These are phyloP conservation scores for Populus deltoides DNA, from an alignment of 345 rosid species.

Conservation along the genomic window DNA sequence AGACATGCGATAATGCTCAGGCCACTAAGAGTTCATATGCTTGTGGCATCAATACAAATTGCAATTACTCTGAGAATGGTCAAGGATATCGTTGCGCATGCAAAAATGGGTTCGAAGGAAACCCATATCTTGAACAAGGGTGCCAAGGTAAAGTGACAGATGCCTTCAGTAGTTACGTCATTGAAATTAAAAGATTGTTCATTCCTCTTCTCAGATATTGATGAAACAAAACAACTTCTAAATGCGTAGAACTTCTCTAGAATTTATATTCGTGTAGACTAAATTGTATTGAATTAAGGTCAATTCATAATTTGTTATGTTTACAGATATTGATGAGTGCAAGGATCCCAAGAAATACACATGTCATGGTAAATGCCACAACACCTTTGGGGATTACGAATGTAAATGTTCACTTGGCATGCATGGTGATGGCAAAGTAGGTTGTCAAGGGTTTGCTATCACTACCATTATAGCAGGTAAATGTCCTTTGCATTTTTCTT, in stretches of 20 bases:
- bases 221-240: not conserved
- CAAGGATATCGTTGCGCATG: conserved; percentile 12
- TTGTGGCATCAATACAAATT: conserved; percentile 8
- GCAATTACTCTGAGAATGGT: not conserved
- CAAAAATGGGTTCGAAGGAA: conserved; percentile 15
- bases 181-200: no score
- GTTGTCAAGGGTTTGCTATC: conserved; percentile 17
- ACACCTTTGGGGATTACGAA: conserved; percentile 2
- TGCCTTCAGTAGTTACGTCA: not conserved
- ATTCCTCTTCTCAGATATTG: not conserved
- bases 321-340: conserved; percentile 19
- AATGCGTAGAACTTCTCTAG: not conserved
- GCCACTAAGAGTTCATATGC: not conserved
- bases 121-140: conserved; percentile 11
- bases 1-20: not conserved
- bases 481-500: no score
- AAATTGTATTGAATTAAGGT: not conserved
- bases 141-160: conserved; percentile 13
- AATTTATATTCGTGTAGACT: no score
- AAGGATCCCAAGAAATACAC: not conserved
- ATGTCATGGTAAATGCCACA: conserved; percentile 15
- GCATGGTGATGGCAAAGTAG: conserved; percentile 15
- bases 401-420: conserved; percentile 21
- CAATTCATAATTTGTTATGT: not conserved
- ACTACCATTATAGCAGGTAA: conserved; percentile 5